These are phyloP conservation scores for Rubia balearica DNA, from an alignment of 305 asterid genomes.

Conservation along the genomic window DNA sequence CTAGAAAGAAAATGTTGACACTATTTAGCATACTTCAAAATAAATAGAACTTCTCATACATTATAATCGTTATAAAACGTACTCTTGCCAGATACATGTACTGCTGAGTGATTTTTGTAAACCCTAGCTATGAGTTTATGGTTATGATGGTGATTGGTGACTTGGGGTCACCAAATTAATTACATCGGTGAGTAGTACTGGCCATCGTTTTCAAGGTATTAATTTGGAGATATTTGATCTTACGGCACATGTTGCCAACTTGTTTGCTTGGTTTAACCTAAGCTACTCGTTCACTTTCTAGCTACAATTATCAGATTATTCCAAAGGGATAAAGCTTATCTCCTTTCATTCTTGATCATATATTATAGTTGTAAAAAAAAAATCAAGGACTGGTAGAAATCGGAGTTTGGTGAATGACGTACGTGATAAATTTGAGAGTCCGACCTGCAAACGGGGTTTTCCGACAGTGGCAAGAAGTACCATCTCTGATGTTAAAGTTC, in stretches of 20 bases:
- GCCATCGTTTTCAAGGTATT: conserved; percentile 11
- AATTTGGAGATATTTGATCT: conserved; percentile 8
- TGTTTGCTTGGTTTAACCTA: background rate
- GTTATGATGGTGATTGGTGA: background rate
- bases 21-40: no score
- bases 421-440: no score
- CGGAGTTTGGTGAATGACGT: no score
- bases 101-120: background rate
- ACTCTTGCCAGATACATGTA: no score
- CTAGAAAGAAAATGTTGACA: no score
- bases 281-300: background rate
- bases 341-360: background rate
- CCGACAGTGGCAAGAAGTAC: no score
- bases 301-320: background rate
- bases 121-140: background rate
- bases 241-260: conserved; percentile 9
- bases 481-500: no score
- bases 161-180: background rate
- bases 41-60: no score
- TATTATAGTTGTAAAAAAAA: no score
- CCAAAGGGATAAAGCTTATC: background rate
- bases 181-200: background rate
- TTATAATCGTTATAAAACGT: no score
- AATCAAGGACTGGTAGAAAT: no score
- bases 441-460: no score